Conservation (phyloP, 345 rosid genomes). For the Salix purpurea region DNA sequence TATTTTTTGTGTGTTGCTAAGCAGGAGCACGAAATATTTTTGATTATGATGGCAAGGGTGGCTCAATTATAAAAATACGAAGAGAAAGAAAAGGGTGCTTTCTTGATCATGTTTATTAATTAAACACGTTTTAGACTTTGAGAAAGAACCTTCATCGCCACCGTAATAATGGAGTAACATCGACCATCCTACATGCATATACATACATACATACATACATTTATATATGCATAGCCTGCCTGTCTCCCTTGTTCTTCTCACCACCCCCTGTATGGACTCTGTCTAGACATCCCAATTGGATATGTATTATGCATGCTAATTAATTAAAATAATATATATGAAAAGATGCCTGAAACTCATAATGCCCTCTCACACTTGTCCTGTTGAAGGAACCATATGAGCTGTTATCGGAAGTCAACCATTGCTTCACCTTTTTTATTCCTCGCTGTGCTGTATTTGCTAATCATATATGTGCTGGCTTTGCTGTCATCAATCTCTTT, state of each 20-base stretch:
- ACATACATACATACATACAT: too few species aligned
- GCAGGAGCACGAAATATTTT: neutral
- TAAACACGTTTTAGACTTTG: conserved; percentile 18
- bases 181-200: too few species aligned
- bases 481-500: neutral
- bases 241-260: conserved; percentile 14
- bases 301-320: neutral
- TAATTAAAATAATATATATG: neutral
- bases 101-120: neutral
- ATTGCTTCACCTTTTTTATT: neutral
- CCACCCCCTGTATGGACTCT: conserved; percentile 8
- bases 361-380: conserved; percentile 19
- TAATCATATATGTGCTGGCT: neutral
- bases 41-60: neutral
- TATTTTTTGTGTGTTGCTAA: neutral
- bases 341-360: conserved; percentile 29
- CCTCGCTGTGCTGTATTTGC: neutral
- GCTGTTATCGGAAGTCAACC: conserved; percentile 50
- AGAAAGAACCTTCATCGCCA: neutral
- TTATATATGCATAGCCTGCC: neutral
- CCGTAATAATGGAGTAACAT: conserved; percentile 1
- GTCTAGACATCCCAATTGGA: conserved; percentile 23
- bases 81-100: neutral
- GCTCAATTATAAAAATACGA: neutral
- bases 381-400: conserved; percentile 15